Conservation (phyloP, 2,329 filamentous ascomycete species). For the Tolypocladium capitatum region DNA sequence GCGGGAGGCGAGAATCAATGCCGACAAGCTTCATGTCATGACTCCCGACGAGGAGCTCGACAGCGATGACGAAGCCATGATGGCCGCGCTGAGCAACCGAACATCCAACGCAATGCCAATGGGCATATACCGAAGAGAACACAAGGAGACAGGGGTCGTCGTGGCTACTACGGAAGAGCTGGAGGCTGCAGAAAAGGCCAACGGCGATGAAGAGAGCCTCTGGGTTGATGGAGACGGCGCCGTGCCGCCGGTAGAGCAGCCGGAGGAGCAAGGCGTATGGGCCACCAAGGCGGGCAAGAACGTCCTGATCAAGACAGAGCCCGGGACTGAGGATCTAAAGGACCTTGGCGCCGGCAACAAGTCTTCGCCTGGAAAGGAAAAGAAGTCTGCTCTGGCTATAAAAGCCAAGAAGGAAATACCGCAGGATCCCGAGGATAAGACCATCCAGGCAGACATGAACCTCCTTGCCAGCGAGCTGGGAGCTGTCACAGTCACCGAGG, state of each 20-base stretch:
- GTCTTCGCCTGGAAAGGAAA: conserved; percentile 8
- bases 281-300: conserved; percentile 22
- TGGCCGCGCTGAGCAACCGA: conserved; percentile 18
- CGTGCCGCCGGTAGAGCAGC: conserved; percentile 14
- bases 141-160: conserved; percentile 38
- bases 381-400: conserved; percentile 7
- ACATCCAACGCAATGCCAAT: conserved; percentile 32
- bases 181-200: conserved; percentile 36
- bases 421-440: conserved; percentile 25
- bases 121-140: conserved; percentile 40
- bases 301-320: conserved; percentile 31
- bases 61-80: conserved; percentile 30
- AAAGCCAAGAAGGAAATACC: conserved; percentile 11
- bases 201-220: conserved; percentile 31
- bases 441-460: conserved; percentile 25
- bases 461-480: conserved; percentile 31
- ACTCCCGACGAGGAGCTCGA: conserved; percentile 29
- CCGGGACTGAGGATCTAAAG: conserved; percentile 26
- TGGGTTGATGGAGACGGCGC: conserved; percentile 26
- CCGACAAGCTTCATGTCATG: conserved; percentile 38
- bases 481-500: conserved; percentile 18
- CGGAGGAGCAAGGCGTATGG: conserved; percentile 29
- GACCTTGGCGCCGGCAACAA: conserved; percentile 24
- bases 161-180: conserved; percentile 45
- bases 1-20: conserved; percentile 39